These are phyloP conservation scores for Elongisporangium anandrum DNA, from an alignment of 352 stramenopile species.

Conservation along the genomic window DNA sequence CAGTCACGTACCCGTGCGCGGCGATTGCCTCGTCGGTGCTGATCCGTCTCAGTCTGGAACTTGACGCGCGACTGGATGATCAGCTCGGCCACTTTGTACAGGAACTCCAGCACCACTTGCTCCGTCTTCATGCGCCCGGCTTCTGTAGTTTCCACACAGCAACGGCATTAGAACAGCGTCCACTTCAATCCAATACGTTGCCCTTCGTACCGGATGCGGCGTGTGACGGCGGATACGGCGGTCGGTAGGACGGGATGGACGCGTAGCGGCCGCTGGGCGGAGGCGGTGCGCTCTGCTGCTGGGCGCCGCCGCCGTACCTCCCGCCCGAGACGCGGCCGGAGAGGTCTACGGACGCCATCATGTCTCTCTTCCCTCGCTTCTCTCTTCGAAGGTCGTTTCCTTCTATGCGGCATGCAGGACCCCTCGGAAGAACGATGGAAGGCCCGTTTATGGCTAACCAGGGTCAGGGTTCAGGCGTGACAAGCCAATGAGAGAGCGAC, in stretches of 20 bases:
- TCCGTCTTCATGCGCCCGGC: slow-evolving; percentile 74
- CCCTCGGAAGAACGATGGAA: neutral
- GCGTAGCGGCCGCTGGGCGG: neutral
- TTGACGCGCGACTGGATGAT: slow-evolving; percentile 79
- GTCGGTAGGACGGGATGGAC: neutral
- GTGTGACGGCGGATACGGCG: neutral
- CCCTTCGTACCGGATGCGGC: neutral
- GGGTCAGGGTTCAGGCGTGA: neutral
- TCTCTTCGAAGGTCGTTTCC: neutral
- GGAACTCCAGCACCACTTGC: slow-evolving; percentile 80
- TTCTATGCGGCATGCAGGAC: neutral
- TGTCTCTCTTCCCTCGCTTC: neutral
- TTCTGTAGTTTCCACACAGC: slow-evolving; percentile 3
- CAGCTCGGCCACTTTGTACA: slow-evolving; percentile 81
- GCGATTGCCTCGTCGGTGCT: slow-evolving; percentile 30
- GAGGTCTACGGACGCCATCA: neutral
- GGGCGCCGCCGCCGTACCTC: neutral
- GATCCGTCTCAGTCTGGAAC: slow-evolving; percentile 45
- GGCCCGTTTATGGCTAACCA: neutral
- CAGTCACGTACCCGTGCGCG: slow-evolving; percentile 45
- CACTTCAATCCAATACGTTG: neutral
- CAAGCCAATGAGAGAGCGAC: neutral
- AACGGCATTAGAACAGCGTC: neutral
- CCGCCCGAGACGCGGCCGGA: neutral
- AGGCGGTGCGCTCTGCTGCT: neutral